Conservation (phyloP, 2,329 filamentous ascomycete species). For the Trichoderma lentiforme region DNA sequence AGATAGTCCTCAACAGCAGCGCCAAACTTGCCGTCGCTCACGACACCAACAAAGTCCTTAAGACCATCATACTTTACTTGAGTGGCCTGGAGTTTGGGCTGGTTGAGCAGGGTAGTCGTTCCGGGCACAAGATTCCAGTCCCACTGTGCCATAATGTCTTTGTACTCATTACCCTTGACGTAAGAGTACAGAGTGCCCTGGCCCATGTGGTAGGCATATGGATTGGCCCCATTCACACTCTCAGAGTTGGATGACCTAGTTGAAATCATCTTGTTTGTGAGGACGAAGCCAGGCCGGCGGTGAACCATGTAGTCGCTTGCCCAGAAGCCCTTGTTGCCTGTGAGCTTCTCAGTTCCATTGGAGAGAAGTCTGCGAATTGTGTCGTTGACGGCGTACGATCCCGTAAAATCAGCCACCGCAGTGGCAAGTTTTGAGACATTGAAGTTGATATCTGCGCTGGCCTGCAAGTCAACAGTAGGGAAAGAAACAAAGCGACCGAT, state of each 20-base stretch:
- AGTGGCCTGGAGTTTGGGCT: slow-evolving; percentile 14
- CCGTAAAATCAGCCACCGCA: slow-evolving; percentile 23
- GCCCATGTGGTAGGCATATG: slow-evolving; percentile 24
- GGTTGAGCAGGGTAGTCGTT: slow-evolving; percentile 23
- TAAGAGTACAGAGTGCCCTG: slow-evolving; percentile 26
- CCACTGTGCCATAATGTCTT: slow-evolving; percentile 25
- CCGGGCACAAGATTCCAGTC: slow-evolving; percentile 27
- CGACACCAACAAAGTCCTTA: slow-evolving; percentile 25
- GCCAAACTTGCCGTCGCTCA: slow-evolving; percentile 24
- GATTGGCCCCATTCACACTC: slow-evolving; percentile 25
- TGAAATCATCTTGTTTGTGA: slow-evolving; percentile 26
- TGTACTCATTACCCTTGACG: slow-evolving; percentile 26
- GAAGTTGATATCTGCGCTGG: slow-evolving; percentile 27
- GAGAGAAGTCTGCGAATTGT: slow-evolving; percentile 21
- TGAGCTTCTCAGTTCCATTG: slow-evolving; percentile 24
- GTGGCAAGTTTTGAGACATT: slow-evolving; percentile 23
- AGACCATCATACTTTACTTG: slow-evolving; percentile 18
- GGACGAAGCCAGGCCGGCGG: slow-evolving; percentile 18
- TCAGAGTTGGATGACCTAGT: slow-evolving; percentile 23
- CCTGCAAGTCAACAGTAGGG: slow-evolving; percentile 24
- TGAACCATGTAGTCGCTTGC: slow-evolving; percentile 27
- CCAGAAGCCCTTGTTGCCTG: slow-evolving; percentile 26
- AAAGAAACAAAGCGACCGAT: slow-evolving; percentile 26
- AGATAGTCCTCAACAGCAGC: slow-evolving; percentile 22
- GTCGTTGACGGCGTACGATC: slow-evolving; percentile 18